phyloP scores from a whole-genome alignment of 140 eudicot genomes.

The Ambrosia hybrid region DNA sequence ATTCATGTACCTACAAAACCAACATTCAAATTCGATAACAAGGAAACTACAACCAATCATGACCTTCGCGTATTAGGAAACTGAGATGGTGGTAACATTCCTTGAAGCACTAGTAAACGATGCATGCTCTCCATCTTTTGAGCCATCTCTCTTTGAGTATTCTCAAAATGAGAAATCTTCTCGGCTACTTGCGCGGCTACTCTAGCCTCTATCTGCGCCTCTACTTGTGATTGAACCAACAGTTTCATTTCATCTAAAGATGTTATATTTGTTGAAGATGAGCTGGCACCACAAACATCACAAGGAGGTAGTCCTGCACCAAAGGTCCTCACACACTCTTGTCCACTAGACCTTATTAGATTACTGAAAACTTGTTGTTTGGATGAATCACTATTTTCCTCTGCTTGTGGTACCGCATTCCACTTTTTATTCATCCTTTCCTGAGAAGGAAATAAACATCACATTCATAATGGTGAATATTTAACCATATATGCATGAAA shows the following conservation, averaged over 20 bases:
- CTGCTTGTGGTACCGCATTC: neutral
- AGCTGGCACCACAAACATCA: neutral
- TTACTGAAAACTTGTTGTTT: constrained; percentile 2
- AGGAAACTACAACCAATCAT: neutral
- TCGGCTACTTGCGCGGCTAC: neutral
- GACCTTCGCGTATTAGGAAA: neutral
- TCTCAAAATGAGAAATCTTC: neutral
- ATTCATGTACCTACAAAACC: neutral
- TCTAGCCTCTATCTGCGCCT: neutral
- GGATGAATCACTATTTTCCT: neutral
- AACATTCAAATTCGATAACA: neutral
- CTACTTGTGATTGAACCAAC: constrained; percentile 19
- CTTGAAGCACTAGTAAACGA: neutral
- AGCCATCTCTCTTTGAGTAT: neutral
- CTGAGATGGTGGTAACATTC: neutral
- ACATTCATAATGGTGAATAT: neutral
- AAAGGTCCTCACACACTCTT: constrained; percentile 13
- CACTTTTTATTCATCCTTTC: constrained; percentile 1
- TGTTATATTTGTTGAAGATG: neutral
- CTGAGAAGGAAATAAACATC: neutral
- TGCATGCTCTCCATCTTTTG: neutral
- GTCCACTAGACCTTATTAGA: constrained; percentile 3
- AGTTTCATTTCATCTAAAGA: neutral
- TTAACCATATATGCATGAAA: neutral
- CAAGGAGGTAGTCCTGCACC: constrained; percentile 13